Conservation (phyloP, 495 filamentous ascomycete species). For the Aspergillus wentii region DNA sequence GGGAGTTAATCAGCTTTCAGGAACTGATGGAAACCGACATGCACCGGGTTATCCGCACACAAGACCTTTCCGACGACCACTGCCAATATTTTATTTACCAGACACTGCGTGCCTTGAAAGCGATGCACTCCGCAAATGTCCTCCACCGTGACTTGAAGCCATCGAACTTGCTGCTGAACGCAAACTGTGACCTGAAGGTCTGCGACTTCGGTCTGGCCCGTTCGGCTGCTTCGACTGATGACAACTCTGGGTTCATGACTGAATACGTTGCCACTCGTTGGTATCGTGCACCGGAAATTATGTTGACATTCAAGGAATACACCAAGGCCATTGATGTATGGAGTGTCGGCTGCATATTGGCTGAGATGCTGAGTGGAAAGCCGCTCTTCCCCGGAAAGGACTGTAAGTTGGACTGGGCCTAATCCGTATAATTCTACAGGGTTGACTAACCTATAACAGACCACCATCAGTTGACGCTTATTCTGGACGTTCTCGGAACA, state of each 20-base stretch:
- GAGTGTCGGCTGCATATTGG: constrained; percentile 98
- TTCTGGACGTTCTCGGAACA: constrained; percentile 95
- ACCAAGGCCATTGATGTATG: constrained; percentile 99
- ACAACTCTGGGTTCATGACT: constrained; percentile 99
- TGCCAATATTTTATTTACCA: constrained; percentile 99
- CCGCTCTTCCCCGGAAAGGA: constrained; percentile 98
- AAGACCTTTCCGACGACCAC: constrained; percentile 97
- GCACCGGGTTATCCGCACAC: constrained; percentile 98
- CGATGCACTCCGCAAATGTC: constrained; percentile 98
- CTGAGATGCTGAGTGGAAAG: constrained; percentile 99
- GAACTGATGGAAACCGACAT: constrained; percentile 99
- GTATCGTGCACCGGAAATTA: constrained; percentile 99
- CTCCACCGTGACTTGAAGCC: constrained; percentile 97
- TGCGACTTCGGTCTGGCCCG: constrained; percentile 96
- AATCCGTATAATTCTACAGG: too few species aligned
- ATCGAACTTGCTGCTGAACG: constrained; percentile 93
- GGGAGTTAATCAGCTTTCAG: constrained; percentile 35
- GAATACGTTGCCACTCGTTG: constrained; percentile 99
- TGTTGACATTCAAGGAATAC: constrained; percentile 99
- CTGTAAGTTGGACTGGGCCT: constrained; percentile 59
- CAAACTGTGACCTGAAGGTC: constrained; percentile 98
- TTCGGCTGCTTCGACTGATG: constrained; percentile 88
- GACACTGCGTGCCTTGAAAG: constrained; percentile 94
- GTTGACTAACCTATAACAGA: constrained; percentile 48
- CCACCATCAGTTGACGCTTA: constrained; percentile 96